A percentile compares a stretch with the other conserved stretches of the same genome.
Evolutionary conservation across 169 alveolate genomes (phyloP).

Genomic region (Eimeria praecox): DNA sequence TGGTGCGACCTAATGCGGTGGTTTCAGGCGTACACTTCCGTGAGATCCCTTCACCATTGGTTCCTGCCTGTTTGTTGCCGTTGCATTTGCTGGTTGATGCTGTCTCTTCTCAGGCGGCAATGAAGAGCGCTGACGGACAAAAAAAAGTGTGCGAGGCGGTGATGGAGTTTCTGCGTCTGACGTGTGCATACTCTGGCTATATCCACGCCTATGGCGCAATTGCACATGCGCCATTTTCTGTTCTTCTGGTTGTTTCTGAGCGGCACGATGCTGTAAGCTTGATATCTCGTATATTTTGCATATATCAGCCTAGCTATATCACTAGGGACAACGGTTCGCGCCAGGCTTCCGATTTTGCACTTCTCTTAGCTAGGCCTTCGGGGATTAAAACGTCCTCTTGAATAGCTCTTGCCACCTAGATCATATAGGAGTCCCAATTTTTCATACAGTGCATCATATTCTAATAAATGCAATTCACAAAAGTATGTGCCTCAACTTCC

Average conservation of each 20-base stretch:
- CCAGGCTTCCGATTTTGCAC: no score
- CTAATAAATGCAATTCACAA: not conserved
- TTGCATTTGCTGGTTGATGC: not conserved
- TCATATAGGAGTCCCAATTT: not conserved
- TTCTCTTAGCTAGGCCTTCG: not conserved
- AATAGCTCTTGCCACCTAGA: not conserved
- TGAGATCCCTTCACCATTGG: not conserved
- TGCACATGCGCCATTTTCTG: conserved; percentile 10
- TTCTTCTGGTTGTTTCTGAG: conserved; percentile 49
- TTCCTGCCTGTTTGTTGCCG: not conserved
- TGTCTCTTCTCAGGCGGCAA: conserved; percentile 12
- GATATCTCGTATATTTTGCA: not conserved
- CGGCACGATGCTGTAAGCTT: conserved; percentile 61
- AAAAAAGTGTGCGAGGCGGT: conserved; percentile 76
- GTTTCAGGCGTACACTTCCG: not conserved
- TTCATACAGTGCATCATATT: not conserved
- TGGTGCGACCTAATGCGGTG: not conserved
- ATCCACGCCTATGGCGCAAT: conserved; percentile 39
- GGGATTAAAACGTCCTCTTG: not conserved
- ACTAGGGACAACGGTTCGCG: not conserved
- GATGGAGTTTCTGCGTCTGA: conserved; percentile 65
- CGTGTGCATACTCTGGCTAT: conserved; percentile 41
- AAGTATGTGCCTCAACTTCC: not conserved
- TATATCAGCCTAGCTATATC: not conserved
- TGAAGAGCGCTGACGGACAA: conserved; percentile 52